Percentiles rank a stretch among this genome's conserved stretches.
These are phyloP conservation scores for Phytophthora pluvialis DNA, from an alignment of 352 stramenopile species.

Conservation along the genomic window DNA sequence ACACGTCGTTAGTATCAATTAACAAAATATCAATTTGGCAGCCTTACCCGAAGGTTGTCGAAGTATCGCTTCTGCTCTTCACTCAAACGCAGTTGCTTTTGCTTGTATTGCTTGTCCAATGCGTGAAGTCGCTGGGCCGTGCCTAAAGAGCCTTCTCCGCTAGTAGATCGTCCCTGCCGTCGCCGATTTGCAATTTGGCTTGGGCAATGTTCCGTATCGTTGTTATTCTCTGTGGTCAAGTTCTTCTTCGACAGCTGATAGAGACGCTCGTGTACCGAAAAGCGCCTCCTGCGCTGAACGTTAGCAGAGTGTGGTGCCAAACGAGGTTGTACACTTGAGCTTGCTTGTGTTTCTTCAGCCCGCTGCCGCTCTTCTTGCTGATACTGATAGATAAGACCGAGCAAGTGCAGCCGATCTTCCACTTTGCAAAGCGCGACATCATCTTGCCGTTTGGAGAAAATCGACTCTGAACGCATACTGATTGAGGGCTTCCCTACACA, in stretches of 20 bases:
- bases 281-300: constrained; percentile 29
- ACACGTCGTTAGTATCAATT: background rate
- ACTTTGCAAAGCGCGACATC: constrained; percentile 70
- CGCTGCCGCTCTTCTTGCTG: constrained; percentile 62
- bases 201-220: constrained; percentile 6
- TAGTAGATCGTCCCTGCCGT: constrained; percentile 14
- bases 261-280: constrained; percentile 57
- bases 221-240: background rate
- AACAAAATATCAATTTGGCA: background rate
- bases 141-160: background rate
- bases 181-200: background rate
- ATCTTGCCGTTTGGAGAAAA: constrained; percentile 48
- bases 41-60: constrained; percentile 44
- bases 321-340: constrained; percentile 28
- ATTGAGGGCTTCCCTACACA: constrained; percentile 46
- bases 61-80: constrained; percentile 41
- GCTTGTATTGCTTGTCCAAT: constrained; percentile 48
- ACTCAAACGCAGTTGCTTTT: constrained; percentile 44
- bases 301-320: constrained; percentile 67
- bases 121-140: constrained; percentile 45
- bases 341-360: constrained; percentile 17
- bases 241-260: constrained; percentile 49
- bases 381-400: constrained; percentile 75
- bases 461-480: constrained; percentile 35
- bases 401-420: constrained; percentile 69